Conservation (phyloP, 1,284 basidiomycete genomes). For the Cutaneotrichosporon daszewskae region DNA sequence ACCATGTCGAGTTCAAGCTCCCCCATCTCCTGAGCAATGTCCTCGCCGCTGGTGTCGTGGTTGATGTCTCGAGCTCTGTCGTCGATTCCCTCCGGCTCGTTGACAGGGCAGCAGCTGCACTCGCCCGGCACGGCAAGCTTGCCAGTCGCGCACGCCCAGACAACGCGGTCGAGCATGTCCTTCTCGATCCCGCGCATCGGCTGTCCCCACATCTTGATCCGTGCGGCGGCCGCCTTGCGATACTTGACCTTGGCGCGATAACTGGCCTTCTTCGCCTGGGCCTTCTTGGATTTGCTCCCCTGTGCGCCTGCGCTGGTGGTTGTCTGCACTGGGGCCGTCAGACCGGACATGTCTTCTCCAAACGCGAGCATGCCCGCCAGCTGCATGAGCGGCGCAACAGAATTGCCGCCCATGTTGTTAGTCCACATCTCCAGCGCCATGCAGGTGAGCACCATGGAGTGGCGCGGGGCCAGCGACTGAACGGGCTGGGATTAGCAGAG, state of each 20-base stretch:
- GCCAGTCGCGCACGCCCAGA: not conserved
- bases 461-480: not conserved
- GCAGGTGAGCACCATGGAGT: not conserved
- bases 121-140: not conserved
- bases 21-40: no score
- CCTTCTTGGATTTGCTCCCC: not conserved
- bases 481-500: not conserved
- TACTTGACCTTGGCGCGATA: no score
- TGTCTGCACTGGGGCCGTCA: no score
- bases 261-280: no score
- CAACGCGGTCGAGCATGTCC: constrained; percentile 1
- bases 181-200: not conserved
- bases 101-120: not conserved
- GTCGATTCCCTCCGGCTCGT: no score
- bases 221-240: no score
- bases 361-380: no score
- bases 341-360: no score
- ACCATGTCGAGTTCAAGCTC: no score
- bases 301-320: not conserved
- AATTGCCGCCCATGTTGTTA: not conserved
- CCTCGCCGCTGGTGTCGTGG: no score
- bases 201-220: no score
- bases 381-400: constrained; percentile 3
- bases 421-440: not conserved
- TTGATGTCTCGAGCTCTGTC: no score